Conservation (phyloP, 2,329 filamentous ascomycete genomes). For the Colletotrichum sp. region DNA sequence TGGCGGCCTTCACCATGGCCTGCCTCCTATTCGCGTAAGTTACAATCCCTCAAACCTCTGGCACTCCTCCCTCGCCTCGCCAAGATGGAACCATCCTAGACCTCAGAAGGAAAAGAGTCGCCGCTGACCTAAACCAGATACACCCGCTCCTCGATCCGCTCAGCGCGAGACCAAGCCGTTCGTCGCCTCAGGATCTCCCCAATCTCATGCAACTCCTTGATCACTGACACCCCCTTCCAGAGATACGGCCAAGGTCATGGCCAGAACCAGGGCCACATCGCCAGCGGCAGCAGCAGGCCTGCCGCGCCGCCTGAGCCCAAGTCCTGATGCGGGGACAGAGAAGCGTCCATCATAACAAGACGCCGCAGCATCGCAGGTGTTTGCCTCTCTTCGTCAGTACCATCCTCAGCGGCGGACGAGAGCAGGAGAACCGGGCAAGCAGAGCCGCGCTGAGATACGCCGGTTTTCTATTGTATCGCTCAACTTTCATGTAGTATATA, state of each 20-base stretch:
- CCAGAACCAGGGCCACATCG: not conserved
- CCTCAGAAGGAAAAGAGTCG: not conserved
- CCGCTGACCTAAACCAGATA: slow-evolving; percentile 31
- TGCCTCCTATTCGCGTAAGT: slow-evolving; percentile 52
- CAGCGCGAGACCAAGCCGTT: slow-evolving; percentile 39
- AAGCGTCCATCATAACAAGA: not conserved
- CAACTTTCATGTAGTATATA: not conserved
- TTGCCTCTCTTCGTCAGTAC: not conserved
- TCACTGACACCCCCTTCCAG: not conserved
- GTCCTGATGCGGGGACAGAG: not conserved
- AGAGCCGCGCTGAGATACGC: not conserved
- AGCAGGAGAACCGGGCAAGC: not conserved
- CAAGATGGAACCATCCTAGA: not conserved
- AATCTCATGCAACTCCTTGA: not conserved
- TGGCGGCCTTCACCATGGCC: slow-evolving; percentile 61
- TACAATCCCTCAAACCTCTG: not conserved
- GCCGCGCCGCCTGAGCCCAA: not conserved
- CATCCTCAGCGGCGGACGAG: not conserved
- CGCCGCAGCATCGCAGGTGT: not conserved
- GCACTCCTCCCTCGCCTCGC: not conserved
- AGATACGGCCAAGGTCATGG: slow-evolving; percentile 4
- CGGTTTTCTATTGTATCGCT: not conserved
- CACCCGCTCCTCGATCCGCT: slow-evolving; percentile 45
- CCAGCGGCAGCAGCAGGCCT: not conserved
- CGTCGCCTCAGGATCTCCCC: not conserved